Percentiles rank a stretch among this genome's conserved stretches.
phyloP scores from a whole-genome alignment of 331 rosid species.

The Malus hybrid region DNA sequence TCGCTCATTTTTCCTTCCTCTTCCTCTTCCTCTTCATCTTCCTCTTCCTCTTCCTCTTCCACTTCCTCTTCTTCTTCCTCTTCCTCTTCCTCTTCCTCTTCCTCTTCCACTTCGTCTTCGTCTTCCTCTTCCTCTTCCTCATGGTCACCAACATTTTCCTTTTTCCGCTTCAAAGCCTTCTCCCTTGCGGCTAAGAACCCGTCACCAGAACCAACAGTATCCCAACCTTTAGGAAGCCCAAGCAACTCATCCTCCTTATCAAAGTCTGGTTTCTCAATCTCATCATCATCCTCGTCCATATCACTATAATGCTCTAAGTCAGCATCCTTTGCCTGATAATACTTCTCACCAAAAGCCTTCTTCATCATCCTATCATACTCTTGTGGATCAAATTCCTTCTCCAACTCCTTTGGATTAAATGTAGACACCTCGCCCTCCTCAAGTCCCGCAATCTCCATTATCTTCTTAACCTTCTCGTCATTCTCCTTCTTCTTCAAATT shows the following conservation, averaged over 20 bases:
- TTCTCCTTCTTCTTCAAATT: conserved; percentile 92
- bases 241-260: conserved; percentile 79
- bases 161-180: conserved; percentile 37
- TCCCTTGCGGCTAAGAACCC: conserved; percentile 72
- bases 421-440: conserved; percentile 43
- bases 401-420: conserved; percentile 46
- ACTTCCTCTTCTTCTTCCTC: conserved; percentile 15
- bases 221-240: conserved; percentile 76
- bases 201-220: conserved; percentile 31
- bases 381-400: conserved; percentile 73
- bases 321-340: conserved; percentile 57
- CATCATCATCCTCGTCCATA: conserved; percentile 34
- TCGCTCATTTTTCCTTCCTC: conserved; percentile 12
- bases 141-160: conserved; percentile 30
- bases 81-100: conserved; percentile 10
- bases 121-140: conserved; percentile 19
- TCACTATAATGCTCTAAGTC: conserved; percentile 45
- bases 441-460: conserved; percentile 73
- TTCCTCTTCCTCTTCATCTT: background rate
- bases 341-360: conserved; percentile 54
- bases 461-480: conserved; percentile 55
- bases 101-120: conserved; percentile 14
- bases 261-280: conserved; percentile 72
- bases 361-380: conserved; percentile 90
- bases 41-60: conserved; percentile 13